Conservation (phyloP, 106 monocot species). For the Vanilla planifolia region DNA sequence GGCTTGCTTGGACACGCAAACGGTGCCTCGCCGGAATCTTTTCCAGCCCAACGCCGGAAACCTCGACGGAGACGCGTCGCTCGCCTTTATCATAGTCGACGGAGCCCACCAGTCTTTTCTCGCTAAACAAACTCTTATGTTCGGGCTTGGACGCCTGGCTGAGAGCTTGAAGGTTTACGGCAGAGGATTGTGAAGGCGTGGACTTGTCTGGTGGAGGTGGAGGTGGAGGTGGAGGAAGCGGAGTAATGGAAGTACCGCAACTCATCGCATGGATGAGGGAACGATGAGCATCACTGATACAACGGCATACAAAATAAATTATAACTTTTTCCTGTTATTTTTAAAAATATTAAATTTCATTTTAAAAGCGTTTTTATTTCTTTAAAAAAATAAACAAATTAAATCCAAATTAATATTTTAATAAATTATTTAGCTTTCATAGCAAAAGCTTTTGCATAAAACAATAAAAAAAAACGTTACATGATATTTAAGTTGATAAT, state of each 20-base stretch:
- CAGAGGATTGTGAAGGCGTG: background rate
- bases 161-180: background rate
- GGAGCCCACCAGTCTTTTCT: constrained; percentile 41
- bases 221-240: background rate
- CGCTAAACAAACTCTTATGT: constrained; percentile 27
- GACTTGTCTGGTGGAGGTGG: background rate
- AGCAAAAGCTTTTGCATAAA: no score
- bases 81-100: constrained; percentile 80
- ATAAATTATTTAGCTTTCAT: no score
- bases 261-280: background rate
- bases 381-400: no score
- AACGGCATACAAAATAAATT: no score
- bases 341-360: no score
- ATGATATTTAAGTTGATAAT: no score
- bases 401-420: no score
- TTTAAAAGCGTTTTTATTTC: no score
- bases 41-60: constrained; percentile 56
- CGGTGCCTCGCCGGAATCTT: constrained; percentile 67
- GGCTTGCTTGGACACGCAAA: constrained; percentile 44
- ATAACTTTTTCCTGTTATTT: no score
- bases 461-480: no score
- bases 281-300: no score
- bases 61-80: constrained; percentile 33
- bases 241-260: background rate
- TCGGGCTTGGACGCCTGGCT: background rate